Percentiles rank a stretch among this genome's conserved stretches.
Conservation (phyloP, 2,329 filamentous ascomycete genomes). For the Fusarium coicis region DNA sequence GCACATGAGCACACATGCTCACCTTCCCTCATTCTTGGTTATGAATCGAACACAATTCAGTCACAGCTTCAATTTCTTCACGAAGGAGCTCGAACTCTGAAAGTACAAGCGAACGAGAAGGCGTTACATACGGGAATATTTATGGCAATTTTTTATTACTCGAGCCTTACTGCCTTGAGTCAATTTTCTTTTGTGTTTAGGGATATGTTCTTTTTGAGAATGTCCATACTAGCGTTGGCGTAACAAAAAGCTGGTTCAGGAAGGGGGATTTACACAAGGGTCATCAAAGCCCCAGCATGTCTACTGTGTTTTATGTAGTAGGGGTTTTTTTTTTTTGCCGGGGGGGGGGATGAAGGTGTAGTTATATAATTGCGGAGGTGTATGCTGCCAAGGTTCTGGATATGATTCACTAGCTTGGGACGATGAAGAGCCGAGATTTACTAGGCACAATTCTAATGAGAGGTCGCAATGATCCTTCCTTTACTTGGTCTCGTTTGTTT, state of each 20-base stretch:
- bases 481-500: conserved; percentile 10
- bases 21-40: conserved; percentile 14
- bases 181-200: conserved; percentile 24
- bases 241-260: conserved; percentile 42
- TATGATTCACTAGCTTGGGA: conserved; percentile 3
- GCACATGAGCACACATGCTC: conserved; percentile 25
- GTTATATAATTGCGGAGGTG: conserved; percentile 27
- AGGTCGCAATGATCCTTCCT: conserved; percentile 36
- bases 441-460: conserved; percentile 31
- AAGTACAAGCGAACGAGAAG: conserved; percentile 28
- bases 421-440: conserved; percentile 1
- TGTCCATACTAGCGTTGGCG: conserved; percentile 47
- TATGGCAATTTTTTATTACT: conserved; percentile 6
- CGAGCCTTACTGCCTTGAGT: not conserved
- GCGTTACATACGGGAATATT: conserved; percentile 32
- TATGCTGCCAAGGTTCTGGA: conserved; percentile 6
- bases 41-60: conserved; percentile 9
- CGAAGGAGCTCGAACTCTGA: conserved; percentile 18
- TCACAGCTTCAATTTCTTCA: conserved; percentile 23
- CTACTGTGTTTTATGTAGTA: conserved; percentile 8
- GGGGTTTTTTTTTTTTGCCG: not conserved
- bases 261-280: conserved; percentile 16
- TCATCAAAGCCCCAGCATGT: conserved; percentile 22
- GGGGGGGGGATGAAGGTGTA: not conserved
- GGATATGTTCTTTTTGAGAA: conserved; percentile 37